phyloP scores from a whole-genome alignment of 2,329 filamentous ascomycete species.

The Xylaria sp. region DNA sequence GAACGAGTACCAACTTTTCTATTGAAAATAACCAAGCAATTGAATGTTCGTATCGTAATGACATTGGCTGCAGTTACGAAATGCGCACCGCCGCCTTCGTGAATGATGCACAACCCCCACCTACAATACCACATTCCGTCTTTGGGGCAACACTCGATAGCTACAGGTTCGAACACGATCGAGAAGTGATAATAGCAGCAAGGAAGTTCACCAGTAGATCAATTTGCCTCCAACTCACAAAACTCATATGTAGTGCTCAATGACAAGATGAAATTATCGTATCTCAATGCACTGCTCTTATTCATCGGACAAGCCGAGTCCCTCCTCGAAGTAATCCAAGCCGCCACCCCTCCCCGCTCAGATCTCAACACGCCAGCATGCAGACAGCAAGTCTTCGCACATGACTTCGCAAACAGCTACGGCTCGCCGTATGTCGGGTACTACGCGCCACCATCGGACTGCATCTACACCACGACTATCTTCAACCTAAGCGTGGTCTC shows the following conservation, averaged over 20 bases:
- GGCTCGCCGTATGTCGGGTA: conserved; percentile 45
- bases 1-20: neutral
- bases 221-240: neutral
- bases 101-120: conserved; percentile 25
- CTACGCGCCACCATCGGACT: conserved; percentile 43
- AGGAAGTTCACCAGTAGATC: neutral
- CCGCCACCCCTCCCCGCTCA: conserved; percentile 42
- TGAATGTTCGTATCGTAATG: neutral
- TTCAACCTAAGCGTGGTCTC: conserved; percentile 72
- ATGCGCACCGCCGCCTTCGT: conserved; percentile 4
- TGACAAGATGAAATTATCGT: conserved; percentile 16
- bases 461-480: conserved; percentile 48
- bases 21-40: too few relatives aligned
- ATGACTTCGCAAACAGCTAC: conserved; percentile 48
- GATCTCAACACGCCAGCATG: conserved; percentile 40
- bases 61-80: neutral
- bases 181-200: neutral
- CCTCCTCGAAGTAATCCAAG: conserved; percentile 46
- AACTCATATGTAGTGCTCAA: neutral
- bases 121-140: conserved; percentile 33
- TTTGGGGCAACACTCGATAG: conserved; percentile 12
- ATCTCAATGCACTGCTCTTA: conserved; percentile 11
- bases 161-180: neutral
- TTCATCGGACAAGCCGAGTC: conserved; percentile 13
- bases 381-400: conserved; percentile 41